These are phyloP conservation scores for Epichloe scottii DNA, from an alignment of 2,329 filamentous ascomycete species.

Conservation along the genomic window DNA sequence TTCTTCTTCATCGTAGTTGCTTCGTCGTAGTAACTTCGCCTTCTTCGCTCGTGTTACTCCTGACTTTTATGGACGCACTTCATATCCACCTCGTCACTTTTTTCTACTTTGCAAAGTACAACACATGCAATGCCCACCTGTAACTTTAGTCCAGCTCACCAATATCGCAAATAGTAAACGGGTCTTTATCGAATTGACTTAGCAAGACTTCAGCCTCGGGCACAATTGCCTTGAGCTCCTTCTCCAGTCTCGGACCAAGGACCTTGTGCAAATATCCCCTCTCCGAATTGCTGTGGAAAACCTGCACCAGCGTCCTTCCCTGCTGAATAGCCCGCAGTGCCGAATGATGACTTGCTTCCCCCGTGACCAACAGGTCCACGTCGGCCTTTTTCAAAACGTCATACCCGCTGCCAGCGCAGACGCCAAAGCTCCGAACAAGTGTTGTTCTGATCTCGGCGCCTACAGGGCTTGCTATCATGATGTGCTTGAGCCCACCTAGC, in stretches of 20 bases:
- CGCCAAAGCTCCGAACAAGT: slow-evolving; percentile 57
- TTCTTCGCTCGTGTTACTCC: neutral
- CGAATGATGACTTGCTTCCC: slow-evolving; percentile 88
- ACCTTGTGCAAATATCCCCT: slow-evolving; percentile 64
- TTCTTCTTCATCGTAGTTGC: no score
- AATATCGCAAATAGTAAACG: slow-evolving; percentile 63
- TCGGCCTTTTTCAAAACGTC: slow-evolving; percentile 56
- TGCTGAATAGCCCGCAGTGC: slow-evolving; percentile 76
- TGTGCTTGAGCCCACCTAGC: slow-evolving; percentile 49
- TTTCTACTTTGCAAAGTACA: neutral
- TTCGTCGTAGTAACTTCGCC: no score
- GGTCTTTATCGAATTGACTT: slow-evolving; percentile 74
- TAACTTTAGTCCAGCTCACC: slow-evolving; percentile 18
- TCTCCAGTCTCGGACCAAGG: slow-evolving; percentile 53
- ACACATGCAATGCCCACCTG: neutral
- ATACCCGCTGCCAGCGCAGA: slow-evolving; percentile 82
- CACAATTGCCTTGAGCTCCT: slow-evolving; percentile 38
- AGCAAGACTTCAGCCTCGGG: slow-evolving; percentile 51
- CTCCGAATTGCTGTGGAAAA: slow-evolving; percentile 93
- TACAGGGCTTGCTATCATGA: slow-evolving; percentile 41
- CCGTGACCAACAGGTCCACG: slow-evolving; percentile 78
- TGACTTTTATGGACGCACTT: neutral
- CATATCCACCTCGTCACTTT: no score
- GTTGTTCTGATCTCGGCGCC: slow-evolving; percentile 23
- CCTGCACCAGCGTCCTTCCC: slow-evolving; percentile 67